A percentile compares a stretch with the other conserved stretches of the same genome.
phyloP scores from a whole-genome alignment of 1,139 yeast species.

The Debaryomyces robertsiae region DNA sequence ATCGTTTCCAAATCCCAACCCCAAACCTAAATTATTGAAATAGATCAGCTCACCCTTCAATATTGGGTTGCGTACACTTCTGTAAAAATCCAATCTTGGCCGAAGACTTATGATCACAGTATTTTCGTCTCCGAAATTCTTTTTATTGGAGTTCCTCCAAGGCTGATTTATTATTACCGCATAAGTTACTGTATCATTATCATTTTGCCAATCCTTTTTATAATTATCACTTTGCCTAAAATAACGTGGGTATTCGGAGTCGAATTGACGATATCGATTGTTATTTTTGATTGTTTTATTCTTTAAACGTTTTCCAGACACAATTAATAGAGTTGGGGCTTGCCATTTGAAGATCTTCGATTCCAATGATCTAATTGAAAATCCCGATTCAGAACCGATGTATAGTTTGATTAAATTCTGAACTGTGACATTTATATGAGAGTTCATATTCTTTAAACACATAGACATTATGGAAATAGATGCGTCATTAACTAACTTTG shows the following conservation, averaged over 20 bases:
- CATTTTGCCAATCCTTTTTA: constrained; percentile 35
- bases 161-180: constrained; percentile 68
- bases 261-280: constrained; percentile 54
- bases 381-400: constrained; percentile 76
- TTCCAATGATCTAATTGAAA: constrained; percentile 84
- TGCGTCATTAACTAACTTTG: constrained; percentile 44
- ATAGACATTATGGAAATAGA: constrained; percentile 45
- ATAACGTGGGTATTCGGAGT: constrained; percentile 53
- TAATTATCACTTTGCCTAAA: constrained; percentile 37
- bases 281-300: constrained; percentile 43
- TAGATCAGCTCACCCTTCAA: constrained; percentile 48
- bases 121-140: constrained; percentile 64
- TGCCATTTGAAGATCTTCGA: constrained; percentile 86
- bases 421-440: constrained; percentile 28
- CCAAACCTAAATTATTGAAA: constrained; percentile 71
- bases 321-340: constrained; percentile 75
- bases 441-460: constrained; percentile 24
- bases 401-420: constrained; percentile 63
- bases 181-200: constrained; percentile 50
- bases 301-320: constrained; percentile 62
- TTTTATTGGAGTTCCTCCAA: constrained; percentile 76
- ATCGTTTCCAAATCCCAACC: constrained; percentile 76
- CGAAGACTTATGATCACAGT: constrained; percentile 61
- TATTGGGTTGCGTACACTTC: constrained; percentile 34
- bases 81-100: constrained; percentile 65